These are phyloP conservation scores for Saturnispora bothae DNA, from an alignment of 805 yeast species.

Conservation along the genomic window DNA sequence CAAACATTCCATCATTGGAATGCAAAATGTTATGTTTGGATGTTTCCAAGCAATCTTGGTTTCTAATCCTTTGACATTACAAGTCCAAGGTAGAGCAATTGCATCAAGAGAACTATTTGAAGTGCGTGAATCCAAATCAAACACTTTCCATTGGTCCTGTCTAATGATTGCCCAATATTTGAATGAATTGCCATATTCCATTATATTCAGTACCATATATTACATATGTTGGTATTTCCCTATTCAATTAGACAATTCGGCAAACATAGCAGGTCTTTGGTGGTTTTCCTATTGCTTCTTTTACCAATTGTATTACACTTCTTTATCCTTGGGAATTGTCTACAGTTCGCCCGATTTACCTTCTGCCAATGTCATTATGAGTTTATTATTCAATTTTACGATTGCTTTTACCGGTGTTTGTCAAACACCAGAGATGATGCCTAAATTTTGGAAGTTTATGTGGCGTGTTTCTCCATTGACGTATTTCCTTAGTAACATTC, in stretches of 20 bases:
- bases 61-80: conserved; percentile 52
- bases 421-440: conserved; percentile 47
- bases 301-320: conserved; percentile 36
- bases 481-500: conserved; percentile 47
- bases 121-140: conserved; percentile 59
- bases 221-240: conserved; percentile 31
- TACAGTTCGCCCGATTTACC: conserved; percentile 58
- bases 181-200: conserved; percentile 52
- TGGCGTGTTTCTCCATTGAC: conserved; percentile 66
- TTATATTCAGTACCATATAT: conserved; percentile 38
- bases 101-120: conserved; percentile 53
- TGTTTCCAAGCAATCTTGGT: conserved; percentile 44
- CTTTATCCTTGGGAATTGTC: conserved; percentile 43
- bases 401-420: conserved; percentile 63
- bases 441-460: conserved; percentile 82
- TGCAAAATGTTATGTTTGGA: conserved; percentile 49
- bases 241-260: conserved; percentile 25
- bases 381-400: conserved; percentile 46
- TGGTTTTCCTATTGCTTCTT: conserved; percentile 27
- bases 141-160: conserved; percentile 63
- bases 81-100: conserved; percentile 50
- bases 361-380: conserved; percentile 51
- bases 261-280: conserved; percentile 39
- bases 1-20: conserved; percentile 38
- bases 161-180: conserved; percentile 43